Evolutionary conservation across 176 grass and related monocot species (phyloP), one percentile per base, ranked within the genome.

Genomic region (Carex kokanica): DNA sequence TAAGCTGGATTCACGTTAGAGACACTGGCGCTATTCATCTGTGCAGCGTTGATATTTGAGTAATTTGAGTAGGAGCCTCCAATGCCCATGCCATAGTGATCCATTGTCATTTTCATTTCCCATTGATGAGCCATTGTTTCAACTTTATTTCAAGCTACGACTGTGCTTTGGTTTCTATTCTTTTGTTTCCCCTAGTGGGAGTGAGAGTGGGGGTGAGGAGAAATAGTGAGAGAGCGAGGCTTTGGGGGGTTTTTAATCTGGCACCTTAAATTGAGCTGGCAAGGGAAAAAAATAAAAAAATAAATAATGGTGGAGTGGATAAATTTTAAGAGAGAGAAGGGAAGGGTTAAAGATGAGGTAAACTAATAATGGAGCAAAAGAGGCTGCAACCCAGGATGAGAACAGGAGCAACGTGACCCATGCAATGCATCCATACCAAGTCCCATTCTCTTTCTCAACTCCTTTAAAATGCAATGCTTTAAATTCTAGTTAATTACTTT

Each of bases 31-130:
- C 25, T 43, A 38, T 29, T 65, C 74, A 86, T 43, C 80, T 86
- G 55, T 7, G 87, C 84, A 67, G 83, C 57, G 43, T 71, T 82
- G 67, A 87, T 49, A 66, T 81, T 62, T 17, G 86, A 85, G 24
- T 75, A 81, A 78, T 56, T 78, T 40, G 87, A 74, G 89, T 88
- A 74, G 85, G 68, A 63, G 85, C 23, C 59, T 90, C 89, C 56
- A 86, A 60, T 81, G 78, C 87, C 95, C 90, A 93, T 95, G 51
- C 88, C 89, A 53, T 82, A 82, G 23, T 88, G 84, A 59, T 92
- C 88, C 66, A 86, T 86, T 31, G 86, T 84, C 88, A 92, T 92
- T 83, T 84, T 85, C 84, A 93, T 86, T 88, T 93, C 91, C 93
- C 93, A 95, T 69, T 96, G 83, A 54, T 88, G 84, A 45, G 91